Percentiles rank a stretch among this genome's conserved stretches.
These are phyloP conservation scores for Venustampulla echinocandica DNA, from an alignment of 495 filamentous ascomycete species.

Conservation along the genomic window DNA sequence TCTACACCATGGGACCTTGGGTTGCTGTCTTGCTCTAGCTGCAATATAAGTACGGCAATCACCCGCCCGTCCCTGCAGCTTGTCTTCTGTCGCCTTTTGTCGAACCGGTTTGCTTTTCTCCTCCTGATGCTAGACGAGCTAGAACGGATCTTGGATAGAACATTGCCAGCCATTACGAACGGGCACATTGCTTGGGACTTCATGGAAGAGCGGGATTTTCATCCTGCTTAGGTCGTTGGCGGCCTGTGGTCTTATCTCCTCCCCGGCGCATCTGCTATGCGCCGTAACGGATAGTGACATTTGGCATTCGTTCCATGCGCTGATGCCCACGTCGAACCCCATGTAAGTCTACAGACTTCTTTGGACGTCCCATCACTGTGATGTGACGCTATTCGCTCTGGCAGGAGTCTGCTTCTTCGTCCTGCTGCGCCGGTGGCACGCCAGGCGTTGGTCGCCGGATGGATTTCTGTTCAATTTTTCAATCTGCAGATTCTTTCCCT, in stretches of 20 bases:
- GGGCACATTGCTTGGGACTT: neutral
- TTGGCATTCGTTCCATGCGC: neutral
- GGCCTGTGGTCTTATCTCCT: neutral
- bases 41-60: too few species aligned
- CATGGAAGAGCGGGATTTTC: slow-evolving; percentile 1
- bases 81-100: too few species aligned
- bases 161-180: too few species aligned
- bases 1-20: too few species aligned
- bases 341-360: neutral
- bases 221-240: neutral
- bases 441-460: neutral
- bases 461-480: too few species aligned
- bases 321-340: neutral
- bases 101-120: too few species aligned
- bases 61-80: too few species aligned
- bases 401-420: neutral
- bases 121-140: too few species aligned
- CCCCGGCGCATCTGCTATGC: neutral
- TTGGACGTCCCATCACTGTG: neutral
- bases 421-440: neutral
- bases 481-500: neutral
- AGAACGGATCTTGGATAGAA: too few species aligned
- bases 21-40: too few species aligned
- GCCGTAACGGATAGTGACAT: neutral
- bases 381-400: neutral